Percentiles rank a stretch among this genome's conserved stretches.
phyloP scores from a whole-genome alignment of 208 protist genomes.

The Trypanosoma vivax region DNA sequence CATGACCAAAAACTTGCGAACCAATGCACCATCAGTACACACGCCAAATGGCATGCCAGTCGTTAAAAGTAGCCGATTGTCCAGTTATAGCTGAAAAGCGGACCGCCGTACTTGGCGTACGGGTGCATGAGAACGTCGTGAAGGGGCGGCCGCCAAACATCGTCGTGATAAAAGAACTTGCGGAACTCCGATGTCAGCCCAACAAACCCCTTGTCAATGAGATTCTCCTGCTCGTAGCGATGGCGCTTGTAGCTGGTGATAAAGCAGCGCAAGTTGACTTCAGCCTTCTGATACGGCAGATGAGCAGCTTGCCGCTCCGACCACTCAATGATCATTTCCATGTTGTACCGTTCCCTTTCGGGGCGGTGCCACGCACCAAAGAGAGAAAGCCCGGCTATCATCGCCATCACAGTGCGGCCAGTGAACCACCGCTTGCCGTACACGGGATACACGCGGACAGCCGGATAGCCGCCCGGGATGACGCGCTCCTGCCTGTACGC shows the following conservation, averaged over 20 bases:
- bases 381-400: constrained; percentile 77
- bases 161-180: constrained; percentile 91
- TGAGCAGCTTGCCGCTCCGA: constrained; percentile 72
- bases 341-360: constrained; percentile 84
- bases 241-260: constrained; percentile 81
- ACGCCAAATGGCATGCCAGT: neutral
- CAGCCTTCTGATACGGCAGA: constrained; percentile 84
- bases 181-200: constrained; percentile 86
- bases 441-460: constrained; percentile 81
- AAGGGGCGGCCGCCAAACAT: constrained; percentile 86
- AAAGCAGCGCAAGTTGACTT: constrained; percentile 74
- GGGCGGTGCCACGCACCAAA: constrained; percentile 83
- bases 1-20: neutral
- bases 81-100: constrained; percentile 86
- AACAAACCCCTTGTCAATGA: constrained; percentile 88
- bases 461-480: constrained; percentile 81
- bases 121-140: constrained; percentile 88
- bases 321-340: constrained; percentile 88
- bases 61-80: constrained; percentile 87
- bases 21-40: neutral
- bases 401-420: constrained; percentile 76
- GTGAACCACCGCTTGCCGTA: constrained; percentile 90
- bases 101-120: constrained; percentile 80
- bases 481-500: constrained; percentile 86
- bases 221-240: constrained; percentile 83